Percentiles rank a stretch among this genome's conserved stretches.
These are phyloP conservation scores for Scalesia atractyloides DNA, from an alignment of 129 eudicot genomes.

Conservation along the genomic window DNA sequence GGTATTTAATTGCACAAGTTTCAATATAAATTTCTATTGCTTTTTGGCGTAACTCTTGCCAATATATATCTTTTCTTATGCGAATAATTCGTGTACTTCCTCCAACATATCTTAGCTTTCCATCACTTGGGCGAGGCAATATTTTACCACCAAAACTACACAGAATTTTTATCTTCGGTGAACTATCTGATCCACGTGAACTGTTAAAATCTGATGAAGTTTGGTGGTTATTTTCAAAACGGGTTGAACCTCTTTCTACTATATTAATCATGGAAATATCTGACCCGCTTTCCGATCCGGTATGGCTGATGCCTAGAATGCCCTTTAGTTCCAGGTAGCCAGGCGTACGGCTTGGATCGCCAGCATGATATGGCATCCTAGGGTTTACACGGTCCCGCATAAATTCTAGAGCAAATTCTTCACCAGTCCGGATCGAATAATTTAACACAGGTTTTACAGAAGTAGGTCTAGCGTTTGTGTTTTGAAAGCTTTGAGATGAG, in stretches of 20 bases:
- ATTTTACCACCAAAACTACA: constrained; percentile 93
- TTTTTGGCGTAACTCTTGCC: constrained; percentile 79
- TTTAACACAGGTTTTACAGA: constrained; percentile 70
- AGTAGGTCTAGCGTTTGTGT: constrained; percentile 42
- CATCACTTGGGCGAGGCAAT: constrained; percentile 93
- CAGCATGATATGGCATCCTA: constrained; percentile 48
- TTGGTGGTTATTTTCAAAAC: constrained; percentile 42
- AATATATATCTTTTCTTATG: constrained; percentile 57
- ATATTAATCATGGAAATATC: constrained; percentile 54
- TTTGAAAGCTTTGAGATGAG: constrained; percentile 56
- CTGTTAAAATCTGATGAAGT: constrained; percentile 24
- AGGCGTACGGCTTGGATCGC: constrained; percentile 54
- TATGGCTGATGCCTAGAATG: constrained; percentile 60
- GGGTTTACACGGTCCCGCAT: constrained; percentile 89
- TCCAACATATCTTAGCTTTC: constrained; percentile 89
- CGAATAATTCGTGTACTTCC: constrained; percentile 80
- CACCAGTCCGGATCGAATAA: constrained; percentile 91
- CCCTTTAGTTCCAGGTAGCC: constrained; percentile 67
- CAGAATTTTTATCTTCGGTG: constrained; percentile 64
- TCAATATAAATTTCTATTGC: constrained; percentile 54
- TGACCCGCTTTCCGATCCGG: constrained; percentile 75
- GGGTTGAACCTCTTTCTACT: constrained; percentile 50
- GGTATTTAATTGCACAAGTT: constrained; percentile 68
- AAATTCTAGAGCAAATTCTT: constrained; percentile 93
- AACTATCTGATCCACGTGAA: constrained; percentile 51